Evolutionary conservation across 2,329 filamentous ascomycete genomes (phyloP), one percentile per base, ranked within the genome.

Genomic region (Aschersonia sp.): DNA sequence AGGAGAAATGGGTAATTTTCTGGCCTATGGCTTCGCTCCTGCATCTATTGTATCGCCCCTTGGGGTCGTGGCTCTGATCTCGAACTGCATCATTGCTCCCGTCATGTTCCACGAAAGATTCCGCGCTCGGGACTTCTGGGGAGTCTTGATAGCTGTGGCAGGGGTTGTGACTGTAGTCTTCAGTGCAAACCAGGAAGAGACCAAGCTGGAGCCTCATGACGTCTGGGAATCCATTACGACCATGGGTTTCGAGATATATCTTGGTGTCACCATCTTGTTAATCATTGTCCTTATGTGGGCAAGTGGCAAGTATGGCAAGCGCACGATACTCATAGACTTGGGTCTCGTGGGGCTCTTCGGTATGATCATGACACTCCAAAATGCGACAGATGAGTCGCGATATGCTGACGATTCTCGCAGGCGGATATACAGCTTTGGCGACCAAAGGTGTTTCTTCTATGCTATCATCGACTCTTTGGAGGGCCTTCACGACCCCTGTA

Each of bases 361-460:
- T 86, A 74, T 58, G 76, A 69, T 37, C 2, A 22, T 22, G 22
- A 42, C 11, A 42, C 40, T 11, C 11, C 2, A 12, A 5, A 29
- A 39, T 9, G 12, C 8, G 8, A 12, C 35, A 39, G 9, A 39
- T 39, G 35, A 12, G 12, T 8, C 35, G 12, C 12, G 8, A 39
- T 9, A 42, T 14, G 40, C 40, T 42, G 40, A 42, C 40, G 10
- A 7, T n/a, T 14, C 14, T 42, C 40, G 5, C 40, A 88, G 87
- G 87, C 55, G 92, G 88, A 51, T 98, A 96, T 65, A 98, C 92
- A n/a, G 92, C 87, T 9, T 73, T 98, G 5, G 87, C 90, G 1
- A 98, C 92, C 32, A 98, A 98, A 64, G 92, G 92, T 48, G 86
- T 98, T 40, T 90, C 92, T 2, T 97, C 92, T 0, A 82, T 98